Evolutionary conservation across 805 yeast species (phyloP).

Genomic region (Starmerella gropengiesseri): DNA sequence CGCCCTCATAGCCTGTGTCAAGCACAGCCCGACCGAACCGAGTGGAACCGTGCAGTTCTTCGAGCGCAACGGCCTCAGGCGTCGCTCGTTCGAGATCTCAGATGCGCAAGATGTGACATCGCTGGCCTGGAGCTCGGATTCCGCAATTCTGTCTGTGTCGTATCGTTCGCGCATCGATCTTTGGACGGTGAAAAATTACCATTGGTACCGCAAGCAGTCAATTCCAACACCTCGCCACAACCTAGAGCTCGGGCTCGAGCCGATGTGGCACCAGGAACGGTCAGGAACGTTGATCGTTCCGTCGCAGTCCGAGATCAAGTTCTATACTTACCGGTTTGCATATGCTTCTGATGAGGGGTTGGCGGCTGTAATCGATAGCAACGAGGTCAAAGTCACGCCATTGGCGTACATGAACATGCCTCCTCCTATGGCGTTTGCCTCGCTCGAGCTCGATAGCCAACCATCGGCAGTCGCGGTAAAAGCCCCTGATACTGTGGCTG

Average conservation of each 20-base stretch:
- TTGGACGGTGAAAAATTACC: constrained; percentile 88
- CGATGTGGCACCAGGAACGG: constrained; percentile 80
- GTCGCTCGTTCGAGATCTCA: constrained; percentile 70
- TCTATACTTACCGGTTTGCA: constrained; percentile 47
- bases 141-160: constrained; percentile 66
- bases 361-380: constrained; percentile 72
- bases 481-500: constrained; percentile 48
- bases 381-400: constrained; percentile 63
- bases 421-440: constrained; percentile 79
- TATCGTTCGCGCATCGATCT: constrained; percentile 56
- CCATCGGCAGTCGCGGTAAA: constrained; percentile 56
- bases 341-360: constrained; percentile 62
- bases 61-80: constrained; percentile 87
- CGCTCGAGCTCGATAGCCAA: constrained; percentile 48
- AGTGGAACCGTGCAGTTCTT: constrained; percentile 49
- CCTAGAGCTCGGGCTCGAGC: constrained; percentile 10
- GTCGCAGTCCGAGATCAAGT: constrained; percentile 12
- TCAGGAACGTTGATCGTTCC: constrained; percentile 57
- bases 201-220: constrained; percentile 90
- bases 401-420: constrained; percentile 79
- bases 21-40: constrained; percentile 25
- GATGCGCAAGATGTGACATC: constrained; percentile 34
- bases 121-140: constrained; percentile 69
- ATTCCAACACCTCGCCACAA: constrained; percentile 25
- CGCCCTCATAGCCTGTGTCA: constrained; percentile 70